A percentile compares a stretch with the other conserved stretches of the same genome.
These are phyloP conservation scores for Albatrellus ellisii DNA, from an alignment of 768 basidiomycete genomes.

Conservation along the genomic window DNA sequence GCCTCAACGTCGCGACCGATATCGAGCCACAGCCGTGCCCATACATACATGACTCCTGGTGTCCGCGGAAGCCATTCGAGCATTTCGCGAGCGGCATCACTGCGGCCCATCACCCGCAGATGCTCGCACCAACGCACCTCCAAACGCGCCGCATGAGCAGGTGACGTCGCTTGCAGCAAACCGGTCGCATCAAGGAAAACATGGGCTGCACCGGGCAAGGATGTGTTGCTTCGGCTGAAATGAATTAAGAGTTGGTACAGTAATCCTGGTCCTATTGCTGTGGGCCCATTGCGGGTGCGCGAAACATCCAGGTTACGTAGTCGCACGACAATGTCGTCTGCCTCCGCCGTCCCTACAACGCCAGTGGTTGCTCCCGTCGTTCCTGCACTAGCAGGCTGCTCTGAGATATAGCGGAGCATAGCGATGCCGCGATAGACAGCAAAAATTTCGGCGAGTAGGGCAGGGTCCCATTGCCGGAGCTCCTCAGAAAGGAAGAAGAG, in stretches of 20 bases:
- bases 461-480: conserved; percentile 48
- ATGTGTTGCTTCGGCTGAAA: conserved; percentile 28
- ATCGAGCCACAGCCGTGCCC: conserved; percentile 51
- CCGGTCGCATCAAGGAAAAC: conserved; percentile 56
- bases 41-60: conserved; percentile 63
- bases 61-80: conserved; percentile 71
- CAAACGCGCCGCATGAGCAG: conserved; percentile 48
- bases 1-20: conserved; percentile 65
- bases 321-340: conserved; percentile 47
- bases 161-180: conserved; percentile 53
- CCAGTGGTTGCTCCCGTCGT: conserved; percentile 17
- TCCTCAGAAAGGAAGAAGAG: conserved; percentile 62
- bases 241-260: conserved; percentile 48
- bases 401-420: conserved; percentile 48
- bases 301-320: conserved; percentile 69
- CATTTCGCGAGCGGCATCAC: conserved; percentile 46
- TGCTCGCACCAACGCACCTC: conserved; percentile 67
- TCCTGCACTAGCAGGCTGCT: conserved; percentile 38
- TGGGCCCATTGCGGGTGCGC: conserved; percentile 11
- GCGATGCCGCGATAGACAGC: conserved; percentile 70
- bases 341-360: conserved; percentile 18
- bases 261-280: conserved; percentile 35
- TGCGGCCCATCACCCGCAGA: conserved; percentile 51
- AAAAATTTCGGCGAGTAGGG: conserved; percentile 59
- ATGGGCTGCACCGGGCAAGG: conserved; percentile 50